Evolutionary conservation across 768 basidiomycete species (phyloP), one percentile per base, ranked within the genome.

Genomic region (Pholiota molesta): DNA sequence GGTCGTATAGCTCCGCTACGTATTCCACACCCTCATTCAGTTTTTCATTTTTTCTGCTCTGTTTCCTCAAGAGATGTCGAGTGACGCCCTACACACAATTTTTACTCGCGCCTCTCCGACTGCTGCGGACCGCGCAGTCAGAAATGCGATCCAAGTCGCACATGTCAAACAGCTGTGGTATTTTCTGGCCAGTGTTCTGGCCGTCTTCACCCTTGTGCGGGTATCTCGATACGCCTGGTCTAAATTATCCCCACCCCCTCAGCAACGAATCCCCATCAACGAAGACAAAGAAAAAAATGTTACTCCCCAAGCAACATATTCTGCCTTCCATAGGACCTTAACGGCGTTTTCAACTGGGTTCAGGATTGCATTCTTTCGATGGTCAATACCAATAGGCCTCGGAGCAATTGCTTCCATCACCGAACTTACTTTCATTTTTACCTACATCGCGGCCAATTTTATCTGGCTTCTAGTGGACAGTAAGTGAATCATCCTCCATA

Each of bases 361-460:
- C 70, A 78, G 80, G 21, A 79, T 85, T 21, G 59, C 81, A 19
- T 78, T 79, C 7, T 86, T 86, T 66, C 81, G 86, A 14, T 76
- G 74, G 68, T 79, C 77, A 3, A 61, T 86, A 37, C 75, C 81
- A 16, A 73, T 84, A 21, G 83, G 83, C 14, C 70, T 75, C 31
- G 66, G 65, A 29, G 60, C 72, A 47, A 60, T 76, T 61, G 68
- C 76, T 44, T 73, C 79, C 53, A 56, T 83, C 16, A 73, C 76
- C 1, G 85, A 87, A 55, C 59, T 85, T 3, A 57, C 76, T 29
- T 83, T 86, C 65, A 80, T 82, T 44, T 59, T 76, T 33, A 72
- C 67, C 2, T 88, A 88, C 64, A 71, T 84, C 17, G 72, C 73
- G 5, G 75, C 78, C 21, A 77, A 83, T 62, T 68, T 86, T 42